Conservation (phyloP, 352 stramenopile species). For the Phytophthora palmivora region DNA sequence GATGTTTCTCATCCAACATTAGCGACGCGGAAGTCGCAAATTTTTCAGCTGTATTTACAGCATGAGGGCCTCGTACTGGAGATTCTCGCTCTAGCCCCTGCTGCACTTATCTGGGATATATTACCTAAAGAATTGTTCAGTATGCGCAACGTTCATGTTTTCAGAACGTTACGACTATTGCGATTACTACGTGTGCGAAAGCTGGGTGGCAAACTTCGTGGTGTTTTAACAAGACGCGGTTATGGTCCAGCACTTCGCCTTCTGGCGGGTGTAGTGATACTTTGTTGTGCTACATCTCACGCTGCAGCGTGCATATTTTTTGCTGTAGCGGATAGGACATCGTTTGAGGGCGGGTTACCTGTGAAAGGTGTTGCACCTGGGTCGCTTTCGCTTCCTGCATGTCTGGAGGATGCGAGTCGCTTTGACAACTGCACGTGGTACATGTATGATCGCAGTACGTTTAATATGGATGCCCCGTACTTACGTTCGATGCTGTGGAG, state of each 20-base stretch:
- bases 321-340: constrained; percentile 47
- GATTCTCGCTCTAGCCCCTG: constrained; percentile 34
- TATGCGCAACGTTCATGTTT: constrained; percentile 26
- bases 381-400: constrained; percentile 48
- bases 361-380: constrained; percentile 25
- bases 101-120: constrained; percentile 68
- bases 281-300: constrained; percentile 50
- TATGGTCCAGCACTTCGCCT: constrained; percentile 48
- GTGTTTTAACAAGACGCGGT: constrained; percentile 54
- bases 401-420: constrained; percentile 55
- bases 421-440: constrained; percentile 79
- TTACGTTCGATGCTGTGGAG: constrained; percentile 75
- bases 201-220: constrained; percentile 45
- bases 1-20: constrained; percentile 8
- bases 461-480: constrained; percentile 66
- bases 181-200: constrained; percentile 56
- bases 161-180: constrained; percentile 53
- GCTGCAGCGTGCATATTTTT: constrained; percentile 69
- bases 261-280: constrained; percentile 59
- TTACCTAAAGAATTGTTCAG: constrained; percentile 56
- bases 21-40: constrained; percentile 26
- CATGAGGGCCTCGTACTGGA: constrained; percentile 50
- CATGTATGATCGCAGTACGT: constrained; percentile 68
- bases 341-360: constrained; percentile 57
- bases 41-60: constrained; percentile 48